Base-by-base conservation (phyloP, 768 basidiomycete species). In the Trametes maxima region DNA sequence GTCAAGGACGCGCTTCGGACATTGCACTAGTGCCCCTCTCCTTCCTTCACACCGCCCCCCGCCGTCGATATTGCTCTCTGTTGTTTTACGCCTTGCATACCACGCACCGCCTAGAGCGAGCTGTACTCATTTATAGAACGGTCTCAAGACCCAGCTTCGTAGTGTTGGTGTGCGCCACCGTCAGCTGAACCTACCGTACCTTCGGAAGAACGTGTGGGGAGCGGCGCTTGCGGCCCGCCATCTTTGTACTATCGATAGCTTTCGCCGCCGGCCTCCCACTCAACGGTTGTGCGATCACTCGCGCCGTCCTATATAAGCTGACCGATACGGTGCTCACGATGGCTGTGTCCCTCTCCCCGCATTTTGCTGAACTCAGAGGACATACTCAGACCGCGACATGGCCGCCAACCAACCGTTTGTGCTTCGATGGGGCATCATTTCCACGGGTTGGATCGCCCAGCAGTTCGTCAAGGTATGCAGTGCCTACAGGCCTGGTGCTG, bases 351-450 rank as follows among this genome's bases (percentile, higher is more conserved):
- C 14, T 10, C 14, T 19, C 40, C 28, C 59, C 19, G 10, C 28
- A 25, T 46, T 37, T 19, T 21, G 17, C 11, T 48, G 17, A 13
- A 40, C 21, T 19, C n/a, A 44, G 8, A 19, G n/a, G n/a, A 21
- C 19, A 51, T 14, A 33, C 40, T 2, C 8, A 43, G 5, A 47
- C 54, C 25, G 44, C 24, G 24, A 24, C 5, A 70, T 69, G 70
- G 42, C 63, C 2, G 39, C 69, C 33, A 51, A 51, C 55, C 73
- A 75, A 63, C 76, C 78, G 1, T 74, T 79, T 48, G 76, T 76
- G 17, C 73, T 93, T 55, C 84, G 84, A 57, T 94, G 93, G 94
- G 93, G 94, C 17, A 90, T 95, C 65, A 88, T 96, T 63, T 90
- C 92, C 13, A 93, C 92, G 1, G 92, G 91, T 33, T 69, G 72